Conservation (phyloP, 129 eudicot genomes). For the Kitagawia praeruptora region DNA sequence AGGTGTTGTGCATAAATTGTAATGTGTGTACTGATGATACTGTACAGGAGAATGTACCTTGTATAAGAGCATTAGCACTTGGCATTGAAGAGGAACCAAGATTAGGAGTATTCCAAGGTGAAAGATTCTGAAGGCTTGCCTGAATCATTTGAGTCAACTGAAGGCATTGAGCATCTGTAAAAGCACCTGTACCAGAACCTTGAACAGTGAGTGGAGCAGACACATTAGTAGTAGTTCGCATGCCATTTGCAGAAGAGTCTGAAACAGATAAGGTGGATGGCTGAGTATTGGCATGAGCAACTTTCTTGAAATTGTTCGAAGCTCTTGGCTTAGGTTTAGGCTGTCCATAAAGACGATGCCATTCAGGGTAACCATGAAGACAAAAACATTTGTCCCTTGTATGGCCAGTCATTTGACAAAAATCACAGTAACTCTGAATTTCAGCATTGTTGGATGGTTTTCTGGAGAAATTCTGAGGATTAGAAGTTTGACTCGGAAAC, state of each 20-base stretch:
- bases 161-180: not conserved
- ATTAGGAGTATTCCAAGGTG: no score
- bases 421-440: no score
- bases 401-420: not conserved
- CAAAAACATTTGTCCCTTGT: not conserved
- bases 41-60: not conserved
- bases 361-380: not conserved
- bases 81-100: no score
- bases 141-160: not conserved
- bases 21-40: not conserved
- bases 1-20: rapidly evolving
- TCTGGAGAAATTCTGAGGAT: no score
- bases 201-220: no score
- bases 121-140: rapidly evolving
- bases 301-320: not conserved
- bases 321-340: not conserved
- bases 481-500: no score
- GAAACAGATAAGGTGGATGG: not conserved
- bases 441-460: no score
- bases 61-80: not conserved
- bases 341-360: not conserved
- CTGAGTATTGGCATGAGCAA: not conserved
- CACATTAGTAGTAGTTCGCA: no score
- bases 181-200: not conserved
- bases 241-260: not conserved